phyloP scores from a whole-genome alignment of 768 basidiomycete species.

The Tulasnella sp. region DNA sequence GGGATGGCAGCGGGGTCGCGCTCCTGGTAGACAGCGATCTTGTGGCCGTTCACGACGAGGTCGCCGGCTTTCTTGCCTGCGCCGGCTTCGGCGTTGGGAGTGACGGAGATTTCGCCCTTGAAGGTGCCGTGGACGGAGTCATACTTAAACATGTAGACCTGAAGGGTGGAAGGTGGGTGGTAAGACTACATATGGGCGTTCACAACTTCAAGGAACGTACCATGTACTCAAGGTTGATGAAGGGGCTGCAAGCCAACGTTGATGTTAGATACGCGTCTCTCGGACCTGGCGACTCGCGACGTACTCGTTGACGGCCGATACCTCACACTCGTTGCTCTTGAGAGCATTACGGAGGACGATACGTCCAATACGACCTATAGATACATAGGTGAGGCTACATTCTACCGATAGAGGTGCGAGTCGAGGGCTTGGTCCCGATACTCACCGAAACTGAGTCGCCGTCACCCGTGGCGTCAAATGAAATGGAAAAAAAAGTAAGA shows the following conservation, averaged over 20 bases:
- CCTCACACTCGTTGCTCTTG: slow-evolving; percentile 56
- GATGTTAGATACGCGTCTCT: not conserved
- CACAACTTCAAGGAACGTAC: slow-evolving; percentile 29
- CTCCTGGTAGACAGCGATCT: slow-evolving; percentile 71
- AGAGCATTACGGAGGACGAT: slow-evolving; percentile 95
- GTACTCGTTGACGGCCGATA: slow-evolving; percentile 92
- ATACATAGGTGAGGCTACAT: too few species aligned
- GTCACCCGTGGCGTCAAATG: not conserved
- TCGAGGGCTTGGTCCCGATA: too few species aligned
- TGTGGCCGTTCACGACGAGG: slow-evolving; percentile 71
- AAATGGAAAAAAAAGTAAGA: not conserved
- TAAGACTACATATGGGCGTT: not conserved
- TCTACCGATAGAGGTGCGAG: not conserved
- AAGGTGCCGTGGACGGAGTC: slow-evolving; percentile 90
- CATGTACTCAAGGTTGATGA: slow-evolving; percentile 97
- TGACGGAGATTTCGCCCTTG: slow-evolving; percentile 54
- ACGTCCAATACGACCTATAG: slow-evolving; percentile 93
- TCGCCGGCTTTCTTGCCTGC: slow-evolving; percentile 58
- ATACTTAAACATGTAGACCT: slow-evolving; percentile 99
- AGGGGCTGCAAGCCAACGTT: slow-evolving; percentile 48
- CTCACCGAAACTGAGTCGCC: not conserved
- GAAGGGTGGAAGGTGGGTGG: not conserved
- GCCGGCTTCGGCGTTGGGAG: slow-evolving; percentile 28
- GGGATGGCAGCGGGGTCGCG: slow-evolving; percentile 75
- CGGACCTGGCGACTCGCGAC: slow-evolving; percentile 21